Evolutionary conservation across 2,329 filamentous ascomycete species (phyloP).

Genomic region (Phialophora chinensis): DNA sequence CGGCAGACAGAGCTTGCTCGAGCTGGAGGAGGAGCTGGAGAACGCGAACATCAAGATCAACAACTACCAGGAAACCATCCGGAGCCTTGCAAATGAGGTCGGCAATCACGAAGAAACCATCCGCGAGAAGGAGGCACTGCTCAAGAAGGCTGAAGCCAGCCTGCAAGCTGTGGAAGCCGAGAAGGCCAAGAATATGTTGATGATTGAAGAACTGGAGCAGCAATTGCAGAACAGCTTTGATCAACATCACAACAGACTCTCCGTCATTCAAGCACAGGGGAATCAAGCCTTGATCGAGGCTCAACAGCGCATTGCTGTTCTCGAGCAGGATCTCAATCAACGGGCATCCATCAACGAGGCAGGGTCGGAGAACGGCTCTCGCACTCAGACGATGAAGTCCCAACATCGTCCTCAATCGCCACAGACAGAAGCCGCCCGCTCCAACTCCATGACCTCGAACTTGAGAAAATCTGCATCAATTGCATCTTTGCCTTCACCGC

Average conservation of each 20-base stretch:
- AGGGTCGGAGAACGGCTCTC: slow-evolving; percentile 34
- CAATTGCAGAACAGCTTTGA: slow-evolving; percentile 96
- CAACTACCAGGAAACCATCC: slow-evolving; percentile 60
- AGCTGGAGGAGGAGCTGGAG: slow-evolving; percentile 45
- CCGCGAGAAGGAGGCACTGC: slow-evolving; percentile 50
- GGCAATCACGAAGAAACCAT: slow-evolving; percentile 55
- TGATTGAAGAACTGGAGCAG: slow-evolving; percentile 96
- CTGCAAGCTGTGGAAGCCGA: slow-evolving; percentile 61
- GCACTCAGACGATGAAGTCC: slow-evolving; percentile 39
- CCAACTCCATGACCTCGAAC: slow-evolving; percentile 68
- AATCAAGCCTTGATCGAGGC: slow-evolving; percentile 79
- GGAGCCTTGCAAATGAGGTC: slow-evolving; percentile 59
- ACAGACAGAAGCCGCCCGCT: slow-evolving; percentile 58
- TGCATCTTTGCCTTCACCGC: slow-evolving; percentile 85
- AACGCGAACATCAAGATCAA: slow-evolving; percentile 49
- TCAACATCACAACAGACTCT: slow-evolving; percentile 90
- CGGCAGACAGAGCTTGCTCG: slow-evolving; percentile 34
- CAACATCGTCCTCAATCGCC: slow-evolving; percentile 49
- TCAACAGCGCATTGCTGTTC: slow-evolving; percentile 65
- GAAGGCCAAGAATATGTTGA: slow-evolving; percentile 88
- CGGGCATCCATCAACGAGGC: slow-evolving; percentile 59
- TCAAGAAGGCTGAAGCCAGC: slow-evolving; percentile 54
- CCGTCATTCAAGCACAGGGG: slow-evolving; percentile 77
- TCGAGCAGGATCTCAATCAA: slow-evolving; percentile 67
- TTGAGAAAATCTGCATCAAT: slow-evolving; percentile 85